A percentile compares a stretch with the other conserved stretches of the same genome.
Evolutionary conservation across 2,329 filamentous ascomycete species (phyloP).

Genomic region (Fusarium odoratissimum): DNA sequence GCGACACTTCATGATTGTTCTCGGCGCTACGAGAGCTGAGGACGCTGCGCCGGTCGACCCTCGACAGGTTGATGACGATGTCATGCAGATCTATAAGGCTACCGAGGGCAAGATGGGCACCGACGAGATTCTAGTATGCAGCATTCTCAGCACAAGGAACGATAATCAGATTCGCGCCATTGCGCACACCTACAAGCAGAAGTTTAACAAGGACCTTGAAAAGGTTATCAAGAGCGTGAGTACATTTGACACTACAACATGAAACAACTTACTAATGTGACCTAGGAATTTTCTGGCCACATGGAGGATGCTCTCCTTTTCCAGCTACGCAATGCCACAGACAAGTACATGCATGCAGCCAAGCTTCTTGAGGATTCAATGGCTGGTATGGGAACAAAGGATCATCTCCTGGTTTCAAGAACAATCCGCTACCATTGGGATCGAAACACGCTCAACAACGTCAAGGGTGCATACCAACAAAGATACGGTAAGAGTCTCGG

Average conservation of each 20-base stretch:
- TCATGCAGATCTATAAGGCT: conserved; percentile 79
- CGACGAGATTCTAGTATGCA: conserved; percentile 81
- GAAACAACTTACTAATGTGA: background rate
- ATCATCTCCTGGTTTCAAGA: conserved; percentile 80
- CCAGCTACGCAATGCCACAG: conserved; percentile 80
- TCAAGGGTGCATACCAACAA: conserved; percentile 81
- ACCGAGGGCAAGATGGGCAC: conserved; percentile 79
- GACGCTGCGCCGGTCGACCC: conserved; percentile 80
- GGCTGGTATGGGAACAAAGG: conserved; percentile 88
- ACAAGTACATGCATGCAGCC: conserved; percentile 88
- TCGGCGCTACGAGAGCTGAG: conserved; percentile 79
- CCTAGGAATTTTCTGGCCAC: conserved; percentile 85
- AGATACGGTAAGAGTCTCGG: conserved; percentile 75
- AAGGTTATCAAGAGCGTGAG: conserved; percentile 77
- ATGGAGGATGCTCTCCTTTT: conserved; percentile 87
- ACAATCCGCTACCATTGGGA: conserved; percentile 89
- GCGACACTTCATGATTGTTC: conserved; percentile 84
- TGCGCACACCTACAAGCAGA: conserved; percentile 76
- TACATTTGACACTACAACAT: background rate
- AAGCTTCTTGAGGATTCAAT: conserved; percentile 86
- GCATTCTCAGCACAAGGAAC: conserved; percentile 79
- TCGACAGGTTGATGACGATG: conserved; percentile 79
- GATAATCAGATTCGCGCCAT: conserved; percentile 89
- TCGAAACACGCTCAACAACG: conserved; percentile 75
- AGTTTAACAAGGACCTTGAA: conserved; percentile 77